These are phyloP conservation scores for Luffa aegyptiaca DNA, from an alignment of 306 rosid genomes.

Conservation along the genomic window DNA sequence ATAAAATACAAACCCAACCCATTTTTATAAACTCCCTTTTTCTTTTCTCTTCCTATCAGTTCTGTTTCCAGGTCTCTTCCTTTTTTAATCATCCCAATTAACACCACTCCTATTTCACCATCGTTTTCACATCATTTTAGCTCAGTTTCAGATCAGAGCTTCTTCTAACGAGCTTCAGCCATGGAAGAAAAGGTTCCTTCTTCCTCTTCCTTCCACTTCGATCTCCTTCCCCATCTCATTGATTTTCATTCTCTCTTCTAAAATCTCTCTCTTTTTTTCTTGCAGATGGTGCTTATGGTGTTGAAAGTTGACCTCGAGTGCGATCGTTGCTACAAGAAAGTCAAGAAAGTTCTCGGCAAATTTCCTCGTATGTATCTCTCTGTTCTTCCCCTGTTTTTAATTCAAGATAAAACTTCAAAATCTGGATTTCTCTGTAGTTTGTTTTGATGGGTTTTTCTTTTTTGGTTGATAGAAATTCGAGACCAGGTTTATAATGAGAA, in stretches of 20 bases:
- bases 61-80: not conserved
- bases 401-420: no score
- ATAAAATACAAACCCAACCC: not conserved
- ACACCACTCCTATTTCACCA: not conserved
- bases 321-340: conserved; percentile 55
- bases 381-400: not conserved
- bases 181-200: conserved; percentile 3
- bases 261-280: not conserved
- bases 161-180: not conserved
- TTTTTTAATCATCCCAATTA: not conserved
- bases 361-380: conserved; percentile 54
- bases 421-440: not conserved
- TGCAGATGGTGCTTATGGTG: conserved; percentile 43
- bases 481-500: conserved; percentile 58
- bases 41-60: no score
- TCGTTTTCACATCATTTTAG: not conserved
- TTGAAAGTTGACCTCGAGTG: conserved; percentile 73
- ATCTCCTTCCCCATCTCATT: not conserved
- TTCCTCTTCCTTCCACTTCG: not conserved
- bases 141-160: not conserved
- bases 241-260: not conserved
- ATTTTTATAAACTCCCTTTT: not conserved
- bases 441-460: not conserved
- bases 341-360: conserved; percentile 57
- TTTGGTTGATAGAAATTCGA: conserved; percentile 46